These are phyloP conservation scores for Colletotrichum limetticola DNA, from an alignment of 2,329 filamentous ascomycete species.

Conservation along the genomic window DNA sequence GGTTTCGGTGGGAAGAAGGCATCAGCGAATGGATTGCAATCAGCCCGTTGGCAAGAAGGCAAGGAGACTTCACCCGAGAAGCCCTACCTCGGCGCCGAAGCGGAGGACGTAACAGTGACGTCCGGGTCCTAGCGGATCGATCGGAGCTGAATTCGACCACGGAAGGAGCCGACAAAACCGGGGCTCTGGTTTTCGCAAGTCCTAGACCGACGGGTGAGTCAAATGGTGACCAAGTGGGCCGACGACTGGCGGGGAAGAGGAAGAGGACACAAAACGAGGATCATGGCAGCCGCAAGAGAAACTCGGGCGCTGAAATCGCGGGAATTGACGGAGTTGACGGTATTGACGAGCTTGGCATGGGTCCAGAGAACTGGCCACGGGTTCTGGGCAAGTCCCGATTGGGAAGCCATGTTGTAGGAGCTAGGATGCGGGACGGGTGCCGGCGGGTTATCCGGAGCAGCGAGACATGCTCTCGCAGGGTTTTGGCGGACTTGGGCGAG, in stretches of 20 bases:
- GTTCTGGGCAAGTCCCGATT: slow-evolving; percentile 6
- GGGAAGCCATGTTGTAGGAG: not conserved
- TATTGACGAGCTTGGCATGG: slow-evolving; percentile 16
- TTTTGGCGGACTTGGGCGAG: slow-evolving; percentile 1
- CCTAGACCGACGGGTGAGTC: not conserved
- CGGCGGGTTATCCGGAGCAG: slow-evolving; percentile 9
- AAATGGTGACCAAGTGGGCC: not conserved
- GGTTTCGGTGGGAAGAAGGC: slow-evolving; percentile 53
- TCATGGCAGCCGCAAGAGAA: not conserved
- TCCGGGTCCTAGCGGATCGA: not conserved
- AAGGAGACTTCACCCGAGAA: not conserved
- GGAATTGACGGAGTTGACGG: slow-evolving; percentile 8
- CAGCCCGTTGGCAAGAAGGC: slow-evolving; percentile 16
- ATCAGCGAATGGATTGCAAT: slow-evolving; percentile 52
- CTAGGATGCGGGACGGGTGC: not conserved
- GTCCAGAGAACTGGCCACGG: slow-evolving; percentile 6
- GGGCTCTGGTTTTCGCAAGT: not conserved
- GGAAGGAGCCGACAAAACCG: not conserved
- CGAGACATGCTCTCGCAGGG: slow-evolving; percentile 9
- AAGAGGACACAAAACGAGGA: not conserved
- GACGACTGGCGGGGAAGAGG: slow-evolving; percentile 5
- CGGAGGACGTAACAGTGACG: not conserved
- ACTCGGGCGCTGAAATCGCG: not conserved
- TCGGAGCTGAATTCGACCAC: not conserved
- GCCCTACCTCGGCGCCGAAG: not conserved